phyloP scores from a whole-genome alignment of 2,329 filamentous ascomycete genomes.

The Fusarium concolor region DNA sequence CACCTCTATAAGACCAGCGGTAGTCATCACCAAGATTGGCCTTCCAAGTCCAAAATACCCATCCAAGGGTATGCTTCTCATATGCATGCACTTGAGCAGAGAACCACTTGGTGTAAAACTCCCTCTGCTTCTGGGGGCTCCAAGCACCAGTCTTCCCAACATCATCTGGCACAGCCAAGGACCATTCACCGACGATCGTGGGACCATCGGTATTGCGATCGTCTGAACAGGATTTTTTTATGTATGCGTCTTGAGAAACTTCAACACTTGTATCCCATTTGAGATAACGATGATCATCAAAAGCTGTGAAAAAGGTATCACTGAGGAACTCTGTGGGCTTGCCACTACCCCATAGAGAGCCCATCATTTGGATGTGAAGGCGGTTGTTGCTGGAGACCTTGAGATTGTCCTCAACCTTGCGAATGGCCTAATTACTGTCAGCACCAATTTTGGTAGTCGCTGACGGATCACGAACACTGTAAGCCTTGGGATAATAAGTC shows the following conservation, averaged over 20 bases:
- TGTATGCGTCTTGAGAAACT: slow-evolving; percentile 57
- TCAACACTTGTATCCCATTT: slow-evolving; percentile 58
- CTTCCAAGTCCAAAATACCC: slow-evolving; percentile 46
- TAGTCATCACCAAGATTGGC: slow-evolving; percentile 42
- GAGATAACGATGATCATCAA: slow-evolving; percentile 70
- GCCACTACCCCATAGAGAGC: slow-evolving; percentile 66
- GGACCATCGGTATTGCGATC: slow-evolving; percentile 55
- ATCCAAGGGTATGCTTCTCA: slow-evolving; percentile 39
- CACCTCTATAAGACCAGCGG: slow-evolving; percentile 44
- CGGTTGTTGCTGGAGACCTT: slow-evolving; percentile 55
- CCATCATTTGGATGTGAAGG: slow-evolving; percentile 65
- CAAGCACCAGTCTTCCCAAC: slow-evolving; percentile 57
- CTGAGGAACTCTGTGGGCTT: slow-evolving; percentile 61
- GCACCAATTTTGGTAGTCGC: fast-evolving
- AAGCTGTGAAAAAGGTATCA: slow-evolving; percentile 59
- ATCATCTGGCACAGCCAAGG: slow-evolving; percentile 61
- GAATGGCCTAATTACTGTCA: slow-evolving; percentile 53
- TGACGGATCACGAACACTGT: slow-evolving; percentile 16
- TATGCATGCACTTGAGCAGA: slow-evolving; percentile 42
- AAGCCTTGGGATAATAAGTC: slow-evolving; percentile 39
- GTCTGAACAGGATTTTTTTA: slow-evolving; percentile 62
- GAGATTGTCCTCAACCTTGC: slow-evolving; percentile 59
- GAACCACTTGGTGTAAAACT: slow-evolving; percentile 45
- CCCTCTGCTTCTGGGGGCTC: slow-evolving; percentile 37
- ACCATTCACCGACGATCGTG: slow-evolving; percentile 70